phyloP scores from a whole-genome alignment of 352 stramenopile genomes.

The Phytopythium aichiense region DNA sequence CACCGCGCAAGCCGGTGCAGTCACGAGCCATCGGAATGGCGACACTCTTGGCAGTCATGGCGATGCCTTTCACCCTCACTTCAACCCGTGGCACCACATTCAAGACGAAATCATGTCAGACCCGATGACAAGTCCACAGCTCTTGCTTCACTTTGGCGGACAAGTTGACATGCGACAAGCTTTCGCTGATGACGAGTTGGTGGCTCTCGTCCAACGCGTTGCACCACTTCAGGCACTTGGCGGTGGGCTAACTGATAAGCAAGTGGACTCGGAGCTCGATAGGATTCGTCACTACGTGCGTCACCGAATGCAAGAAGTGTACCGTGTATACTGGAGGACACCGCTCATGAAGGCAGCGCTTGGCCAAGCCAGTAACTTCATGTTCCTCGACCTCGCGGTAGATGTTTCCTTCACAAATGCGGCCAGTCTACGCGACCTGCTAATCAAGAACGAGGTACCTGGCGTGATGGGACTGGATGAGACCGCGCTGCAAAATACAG shows the following conservation, averaged over 20 bases:
- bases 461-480: conserved; percentile 7
- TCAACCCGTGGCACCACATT: conserved; percentile 68
- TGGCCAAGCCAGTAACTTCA: conserved; percentile 51
- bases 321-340: conserved; percentile 52
- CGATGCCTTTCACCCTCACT: conserved; percentile 25
- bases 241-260: conserved; percentile 7
- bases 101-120: conserved; percentile 46
- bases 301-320: conserved; percentile 66
- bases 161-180: conserved; percentile 50
- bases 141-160: conserved; percentile 54
- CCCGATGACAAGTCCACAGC: conserved; percentile 40
- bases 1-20: conserved; percentile 27
- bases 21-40: conserved; percentile 23
- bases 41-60: conserved; percentile 36
- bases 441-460: neutral
- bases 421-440: conserved; percentile 9
- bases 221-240: conserved; percentile 9
- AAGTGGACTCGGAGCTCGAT: conserved; percentile 14
- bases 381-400: conserved; percentile 52
- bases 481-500: conserved; percentile 19
- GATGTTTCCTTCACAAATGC: conserved; percentile 58
- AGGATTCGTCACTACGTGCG: conserved; percentile 28
- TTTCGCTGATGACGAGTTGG: conserved; percentile 40
- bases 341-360: conserved; percentile 47
- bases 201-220: conserved; percentile 20